Evolutionary conservation across 2,329 filamentous ascomycete species (phyloP), one percentile per base, ranked within the genome.

Genomic region (Xylaria sp.): DNA sequence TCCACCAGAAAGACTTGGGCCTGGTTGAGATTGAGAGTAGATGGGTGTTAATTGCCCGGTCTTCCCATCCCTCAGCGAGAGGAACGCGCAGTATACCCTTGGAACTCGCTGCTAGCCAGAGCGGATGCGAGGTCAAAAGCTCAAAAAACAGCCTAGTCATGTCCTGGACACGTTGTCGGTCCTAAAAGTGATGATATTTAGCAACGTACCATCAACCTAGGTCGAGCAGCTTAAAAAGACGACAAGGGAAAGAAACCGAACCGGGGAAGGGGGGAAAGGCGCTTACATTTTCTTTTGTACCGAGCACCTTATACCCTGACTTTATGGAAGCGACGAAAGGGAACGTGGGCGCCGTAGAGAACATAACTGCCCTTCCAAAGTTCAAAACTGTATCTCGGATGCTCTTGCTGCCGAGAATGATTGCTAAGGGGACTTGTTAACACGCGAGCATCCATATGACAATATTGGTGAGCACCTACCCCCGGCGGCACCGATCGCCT

Each of bases 391-490:
- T n/a, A 13, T 40, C 15, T 13, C 15, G 7, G n/a, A 40, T 40
- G n/a, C 5, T 40, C 37, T 17, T n/a, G n/a, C n/a, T 8, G 11
- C 37, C 37, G 15, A 40, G 37, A 40, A 40, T 40, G n/a, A 40
- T 17, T 15, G 8, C 37, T 40, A 40, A 6, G 15, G 4, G 15
- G 17, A 49, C n/a, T 8, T 8, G 37, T 40, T 7, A 35, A 35
- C 31, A 35, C 13, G 31, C 31, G 31, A 13, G 10, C 15, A 9
- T 13, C 37, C 37, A n/a, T 40, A 40, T 33, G 29, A 33, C 6
- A 11, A 11, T 6, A 6, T 11, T 6, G 29, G 29, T 33, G 6
- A 6, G 11, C 11, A 1, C 86, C 63, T 1, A 81, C 81, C 37
- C 15, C 37, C 37, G 15, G 8, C 7, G 8, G 37, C 37, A n/a